Evolutionary conservation across 352 stramenopile species (phyloP), one percentile per base, ranked within the genome.

Genomic region (Phytopythium oedochilum): DNA sequence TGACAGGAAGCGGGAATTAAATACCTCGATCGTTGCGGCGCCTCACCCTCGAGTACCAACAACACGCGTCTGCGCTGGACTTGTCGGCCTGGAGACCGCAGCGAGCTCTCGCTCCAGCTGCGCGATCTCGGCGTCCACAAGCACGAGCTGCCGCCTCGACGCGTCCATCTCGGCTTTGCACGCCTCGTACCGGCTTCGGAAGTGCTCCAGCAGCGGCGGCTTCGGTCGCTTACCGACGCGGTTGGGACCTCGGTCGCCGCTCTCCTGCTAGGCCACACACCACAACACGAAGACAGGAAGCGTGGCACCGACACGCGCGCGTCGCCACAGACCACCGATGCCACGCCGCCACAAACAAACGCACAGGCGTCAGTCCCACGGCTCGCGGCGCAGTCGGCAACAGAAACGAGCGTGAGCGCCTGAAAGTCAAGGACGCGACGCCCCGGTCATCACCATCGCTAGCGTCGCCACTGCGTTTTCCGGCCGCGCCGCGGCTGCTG

Each of bases 41-140:
- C 17, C 28, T 52, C 39, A 52, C 28, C 45, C 45, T 52, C 28
- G 39, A 11, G 28, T 29, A 11, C 14, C 12, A 17, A 48, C 23
- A 1, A 25, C 42, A 3, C 18, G 8, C 26, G 26, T 25, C 44
- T 23, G 44, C 14, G 26, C 18, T 28, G 46, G 17, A 15, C 4
- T 35, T 9, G 2, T 6, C 26, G 18, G 8, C 4, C 28, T 25
- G 20, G 48, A 44, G 3, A 20, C 34, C 20, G 22, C 48, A 14
- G 48, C 48, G 32, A 54, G 31, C 48, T 54, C 48, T 32, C 34
- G 48, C 48, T 54, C 48, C 12, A 54, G 48, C 31, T 22, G n/a
- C 32, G 48, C 48, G 22, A 54, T 14, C 34, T 54, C 48, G 22
- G 29, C 48, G 32, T 54, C 20, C n/a, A 44, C 31, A 0, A 54